phyloP scores from a whole-genome alignment of 2,329 filamentous ascomycete genomes.

The Boeremia lycopersici region DNA sequence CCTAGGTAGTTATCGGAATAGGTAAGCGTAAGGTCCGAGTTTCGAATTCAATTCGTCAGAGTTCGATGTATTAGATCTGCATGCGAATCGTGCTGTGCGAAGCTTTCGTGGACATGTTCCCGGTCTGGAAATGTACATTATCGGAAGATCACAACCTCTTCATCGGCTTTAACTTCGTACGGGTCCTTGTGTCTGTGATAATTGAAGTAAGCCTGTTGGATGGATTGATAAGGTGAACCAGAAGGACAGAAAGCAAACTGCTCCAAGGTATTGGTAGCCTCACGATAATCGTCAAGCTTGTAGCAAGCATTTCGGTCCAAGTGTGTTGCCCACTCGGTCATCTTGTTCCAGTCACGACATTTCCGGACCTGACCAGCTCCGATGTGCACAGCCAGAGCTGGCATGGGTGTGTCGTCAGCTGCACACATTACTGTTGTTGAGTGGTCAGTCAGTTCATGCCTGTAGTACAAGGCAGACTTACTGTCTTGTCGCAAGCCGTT shows the following conservation, averaged over 20 bases:
- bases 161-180: slow-evolving; percentile 31
- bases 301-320: slow-evolving; percentile 42
- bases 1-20: neutral
- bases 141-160: slow-evolving; percentile 27
- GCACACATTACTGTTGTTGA: slow-evolving; percentile 33
- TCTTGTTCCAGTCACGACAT: slow-evolving; percentile 43
- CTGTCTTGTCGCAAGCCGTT: slow-evolving; percentile 42
- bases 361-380: slow-evolving; percentile 38
- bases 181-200: slow-evolving; percentile 42
- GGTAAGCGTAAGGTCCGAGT: neutral
- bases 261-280: slow-evolving; percentile 44
- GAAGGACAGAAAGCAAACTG: slow-evolving; percentile 43
- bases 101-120: neutral
- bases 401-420: slow-evolving; percentile 46
- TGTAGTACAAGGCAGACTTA: neutral
- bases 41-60: neutral
- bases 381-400: slow-evolving; percentile 30
- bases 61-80: neutral
- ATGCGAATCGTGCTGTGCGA: neutral
- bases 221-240: slow-evolving; percentile 35
- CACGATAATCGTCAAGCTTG: slow-evolving; percentile 43
- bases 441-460: neutral
- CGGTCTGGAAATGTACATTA: neutral
- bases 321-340: slow-evolving; percentile 40
- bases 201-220: slow-evolving; percentile 42